A percentile compares a stretch with the other conserved stretches of the same genome.
phyloP scores from a whole-genome alignment of 2,329 filamentous ascomycete species.

The Diaporthe caulivora region DNA sequence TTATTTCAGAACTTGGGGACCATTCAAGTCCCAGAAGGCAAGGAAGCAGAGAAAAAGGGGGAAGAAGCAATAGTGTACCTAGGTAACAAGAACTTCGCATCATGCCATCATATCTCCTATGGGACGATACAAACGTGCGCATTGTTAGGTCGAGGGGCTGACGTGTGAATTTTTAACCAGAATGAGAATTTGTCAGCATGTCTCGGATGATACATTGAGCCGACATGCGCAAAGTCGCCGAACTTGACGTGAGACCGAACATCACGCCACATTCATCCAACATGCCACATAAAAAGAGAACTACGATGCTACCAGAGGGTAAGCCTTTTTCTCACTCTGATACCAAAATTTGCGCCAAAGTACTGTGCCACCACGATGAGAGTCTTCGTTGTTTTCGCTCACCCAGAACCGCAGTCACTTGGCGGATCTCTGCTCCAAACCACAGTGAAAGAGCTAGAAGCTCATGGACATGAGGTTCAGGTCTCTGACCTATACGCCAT shows the following conservation, averaged over 20 bases:
- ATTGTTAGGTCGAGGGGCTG: too few species aligned
- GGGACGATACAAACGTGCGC: too few species aligned
- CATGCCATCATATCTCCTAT: too few species aligned
- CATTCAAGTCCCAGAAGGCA: too few species aligned
- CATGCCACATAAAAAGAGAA: neutral
- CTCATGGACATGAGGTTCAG: neutral
- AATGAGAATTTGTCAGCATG: neutral
- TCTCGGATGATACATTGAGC: neutral
- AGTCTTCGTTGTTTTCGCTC: constrained; percentile 14
- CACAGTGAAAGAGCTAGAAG: neutral
- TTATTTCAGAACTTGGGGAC: too few species aligned
- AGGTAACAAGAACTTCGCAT: too few species aligned
- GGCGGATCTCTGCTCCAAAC: neutral
- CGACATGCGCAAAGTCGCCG: neutral
- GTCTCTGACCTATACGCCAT: constrained; percentile 10
- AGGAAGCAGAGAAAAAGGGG: too few species aligned
- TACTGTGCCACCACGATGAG: neutral
- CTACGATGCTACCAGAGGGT: too few species aligned
- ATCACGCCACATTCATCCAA: neutral
- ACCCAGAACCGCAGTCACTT: constrained; percentile 2
- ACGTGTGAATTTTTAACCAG: too few species aligned
- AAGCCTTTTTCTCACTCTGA: neutral
- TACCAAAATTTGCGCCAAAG: neutral
- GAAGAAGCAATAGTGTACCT: too few species aligned
- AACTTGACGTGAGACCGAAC: neutral